Evolutionary conservation across 805 yeast genomes (phyloP).

Genomic region (Tetrapisispora phaffii): DNA sequence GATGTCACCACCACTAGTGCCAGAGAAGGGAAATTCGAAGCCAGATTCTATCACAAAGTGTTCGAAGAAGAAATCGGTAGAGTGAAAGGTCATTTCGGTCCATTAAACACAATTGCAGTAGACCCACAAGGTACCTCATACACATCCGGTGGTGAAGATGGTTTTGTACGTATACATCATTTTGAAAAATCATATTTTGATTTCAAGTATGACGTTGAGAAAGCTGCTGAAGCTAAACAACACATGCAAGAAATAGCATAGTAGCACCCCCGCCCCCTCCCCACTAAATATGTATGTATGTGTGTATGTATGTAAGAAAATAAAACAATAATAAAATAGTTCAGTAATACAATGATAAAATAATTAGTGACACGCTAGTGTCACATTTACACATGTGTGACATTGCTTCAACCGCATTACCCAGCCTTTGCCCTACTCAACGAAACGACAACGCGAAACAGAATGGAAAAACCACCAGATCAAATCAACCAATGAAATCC

Average conservation of each 20-base stretch:
- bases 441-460: too few species aligned
- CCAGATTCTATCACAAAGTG: constrained; percentile 89
- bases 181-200: constrained; percentile 91
- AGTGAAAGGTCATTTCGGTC: constrained; percentile 98
- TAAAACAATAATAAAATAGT: too few species aligned
- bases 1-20: constrained; percentile 96
- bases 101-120: constrained; percentile 84
- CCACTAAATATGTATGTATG: too few species aligned
- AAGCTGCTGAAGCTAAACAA: constrained; percentile 46
- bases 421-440: too few species aligned
- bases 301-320: too few species aligned
- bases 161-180: constrained; percentile 86
- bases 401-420: too few species aligned
- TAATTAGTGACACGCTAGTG: too few species aligned
- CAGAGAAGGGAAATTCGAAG: constrained; percentile 92
- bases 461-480: too few species aligned
- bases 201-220: constrained; percentile 85
- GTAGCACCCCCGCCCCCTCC: background rate
- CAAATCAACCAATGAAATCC: too few species aligned
- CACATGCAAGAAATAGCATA: background rate
- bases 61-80: constrained; percentile 95
- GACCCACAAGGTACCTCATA: constrained; percentile 90
- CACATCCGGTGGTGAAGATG: constrained; percentile 99
- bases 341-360: too few species aligned
- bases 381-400: too few species aligned